Evolutionary conservation across 441 rosid genomes (phyloP).

Genomic region (Gossypium armourianum): DNA sequence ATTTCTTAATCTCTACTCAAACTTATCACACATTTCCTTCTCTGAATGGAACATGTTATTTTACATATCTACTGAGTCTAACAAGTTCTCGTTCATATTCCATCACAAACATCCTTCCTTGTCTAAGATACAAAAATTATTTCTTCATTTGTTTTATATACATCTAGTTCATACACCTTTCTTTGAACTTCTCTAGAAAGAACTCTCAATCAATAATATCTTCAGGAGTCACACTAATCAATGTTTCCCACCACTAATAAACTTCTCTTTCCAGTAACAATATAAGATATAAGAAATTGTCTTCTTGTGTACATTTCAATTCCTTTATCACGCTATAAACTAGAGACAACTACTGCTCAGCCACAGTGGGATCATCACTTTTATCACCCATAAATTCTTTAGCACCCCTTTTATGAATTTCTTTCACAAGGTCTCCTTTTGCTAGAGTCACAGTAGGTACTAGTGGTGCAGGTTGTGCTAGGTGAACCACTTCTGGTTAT

Average conservation of each 20-base stretch:
- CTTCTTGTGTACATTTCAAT: not conserved
- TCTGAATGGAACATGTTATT: not conserved
- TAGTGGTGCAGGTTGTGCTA: too few species aligned
- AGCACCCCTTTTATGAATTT: not conserved
- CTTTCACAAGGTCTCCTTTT: too few species aligned
- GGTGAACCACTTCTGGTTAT: too few species aligned
- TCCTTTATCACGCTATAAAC: not conserved
- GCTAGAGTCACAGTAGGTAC: too few species aligned
- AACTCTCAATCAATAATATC: not conserved
- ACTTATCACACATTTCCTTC: not conserved
- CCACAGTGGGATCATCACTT: not conserved
- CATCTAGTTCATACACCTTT: not conserved
- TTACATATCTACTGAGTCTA: not conserved
- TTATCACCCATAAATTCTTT: not conserved
- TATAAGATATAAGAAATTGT: too few species aligned
- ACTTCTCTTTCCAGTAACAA: not conserved
- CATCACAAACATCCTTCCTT: not conserved
- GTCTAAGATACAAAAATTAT: not conserved
- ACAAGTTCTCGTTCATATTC: not conserved
- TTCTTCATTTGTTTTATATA: not conserved
- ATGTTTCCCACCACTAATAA: not conserved
- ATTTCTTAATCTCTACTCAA: not conserved
- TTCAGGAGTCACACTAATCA: not conserved
- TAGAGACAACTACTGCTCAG: not conserved
- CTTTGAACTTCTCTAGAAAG: not conserved